These are phyloP conservation scores for Cajanus cajan DNA, from an alignment of 306 rosid genomes.

Conservation along the genomic window DNA sequence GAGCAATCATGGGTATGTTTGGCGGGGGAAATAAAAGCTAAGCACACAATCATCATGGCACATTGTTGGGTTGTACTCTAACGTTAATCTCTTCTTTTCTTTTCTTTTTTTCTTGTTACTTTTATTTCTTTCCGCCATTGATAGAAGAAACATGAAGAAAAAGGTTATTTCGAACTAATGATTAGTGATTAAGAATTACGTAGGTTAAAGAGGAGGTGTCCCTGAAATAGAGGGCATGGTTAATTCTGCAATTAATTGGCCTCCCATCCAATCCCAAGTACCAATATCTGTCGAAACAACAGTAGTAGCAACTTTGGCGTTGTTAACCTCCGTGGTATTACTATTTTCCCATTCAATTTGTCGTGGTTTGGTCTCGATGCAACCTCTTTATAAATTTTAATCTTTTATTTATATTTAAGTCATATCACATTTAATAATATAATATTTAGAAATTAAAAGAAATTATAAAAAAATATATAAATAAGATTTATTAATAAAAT, in stretches of 20 bases:
- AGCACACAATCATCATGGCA: constrained; percentile 50
- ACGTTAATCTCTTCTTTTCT: constrained; percentile 31
- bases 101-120: neutral
- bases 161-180: constrained; percentile 42
- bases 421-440: no score
- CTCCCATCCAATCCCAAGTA: constrained; percentile 33
- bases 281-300: constrained; percentile 21
- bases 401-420: no score
- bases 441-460: no score
- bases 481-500: no score
- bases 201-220: constrained; percentile 34
- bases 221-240: constrained; percentile 37
- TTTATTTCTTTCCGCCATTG: constrained; percentile 23
- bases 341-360: neutral
- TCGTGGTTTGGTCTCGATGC: neutral
- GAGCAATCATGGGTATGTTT: constrained; percentile 48
- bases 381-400: no score
- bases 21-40: constrained; percentile 49
- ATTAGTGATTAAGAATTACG: constrained; percentile 40
- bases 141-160: constrained; percentile 25
- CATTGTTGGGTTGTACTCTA: constrained; percentile 40
- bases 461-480: no score
- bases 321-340: neutral
- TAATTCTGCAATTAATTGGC: constrained; percentile 22
- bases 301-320: neutral